These are phyloP conservation scores for Neoboletus brunneissimus DNA, from an alignment of 768 basidiomycete genomes.

Conservation along the genomic window DNA sequence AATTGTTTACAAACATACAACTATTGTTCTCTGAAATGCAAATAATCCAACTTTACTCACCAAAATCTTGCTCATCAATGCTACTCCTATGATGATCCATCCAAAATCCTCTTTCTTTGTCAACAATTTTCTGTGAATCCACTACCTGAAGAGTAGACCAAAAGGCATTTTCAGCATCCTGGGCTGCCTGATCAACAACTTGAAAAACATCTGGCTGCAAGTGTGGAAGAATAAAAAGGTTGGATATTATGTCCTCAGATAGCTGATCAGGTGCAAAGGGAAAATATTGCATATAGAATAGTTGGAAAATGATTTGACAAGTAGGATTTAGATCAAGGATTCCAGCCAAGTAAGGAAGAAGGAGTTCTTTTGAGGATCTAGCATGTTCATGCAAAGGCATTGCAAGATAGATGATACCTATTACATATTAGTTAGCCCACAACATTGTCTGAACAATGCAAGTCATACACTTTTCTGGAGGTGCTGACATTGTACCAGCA, in stretches of 20 bases:
- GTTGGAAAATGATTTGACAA: slow-evolving; percentile 41
- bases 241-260: background rate
- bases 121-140: background rate
- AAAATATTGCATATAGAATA: slow-evolving; percentile 53
- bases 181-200: slow-evolving; percentile 53
- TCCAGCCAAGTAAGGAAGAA: slow-evolving; percentile 55
- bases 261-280: background rate
- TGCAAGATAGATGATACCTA: slow-evolving; percentile 60
- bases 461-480: slow-evolving; percentile 57
- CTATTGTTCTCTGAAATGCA: too few species aligned
- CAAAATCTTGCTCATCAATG: background rate
- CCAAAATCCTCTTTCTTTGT: slow-evolving; percentile 11
- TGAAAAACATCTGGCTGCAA: slow-evolving; percentile 44
- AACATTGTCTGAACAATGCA: background rate
- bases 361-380: slow-evolving; percentile 38
- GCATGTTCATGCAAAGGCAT: slow-evolving; percentile 41
- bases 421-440: slow-evolving; percentile 2
- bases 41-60: background rate
- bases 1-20: too few species aligned
- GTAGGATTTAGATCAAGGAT: slow-evolving; percentile 31
- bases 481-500: slow-evolving; percentile 70
- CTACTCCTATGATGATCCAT: background rate
- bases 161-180: slow-evolving; percentile 56
- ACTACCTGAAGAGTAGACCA: slow-evolving; percentile 33
- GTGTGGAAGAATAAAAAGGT: slow-evolving; percentile 24